These are phyloP conservation scores for Cronartium ribicola DNA, from an alignment of 1,284 basidiomycete genomes.

Conservation along the genomic window DNA sequence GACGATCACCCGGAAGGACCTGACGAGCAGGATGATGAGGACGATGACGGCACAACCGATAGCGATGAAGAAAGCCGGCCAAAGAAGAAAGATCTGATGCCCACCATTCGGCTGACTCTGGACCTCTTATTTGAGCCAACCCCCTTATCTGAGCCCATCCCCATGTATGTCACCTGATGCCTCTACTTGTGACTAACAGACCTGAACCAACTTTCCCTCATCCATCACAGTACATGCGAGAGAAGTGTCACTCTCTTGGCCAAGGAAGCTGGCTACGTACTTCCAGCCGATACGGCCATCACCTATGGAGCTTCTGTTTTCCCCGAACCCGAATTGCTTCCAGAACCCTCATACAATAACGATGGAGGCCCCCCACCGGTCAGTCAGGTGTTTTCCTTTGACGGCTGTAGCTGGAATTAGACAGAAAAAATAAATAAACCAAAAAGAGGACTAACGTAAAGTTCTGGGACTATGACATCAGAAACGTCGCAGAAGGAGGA, in stretches of 20 bases:
- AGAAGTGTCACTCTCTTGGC: constrained; percentile 36
- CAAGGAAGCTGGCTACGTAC: constrained; percentile 32
- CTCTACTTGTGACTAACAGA: not conserved
- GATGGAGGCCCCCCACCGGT: constrained; percentile 54
- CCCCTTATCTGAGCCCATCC: not conserved
- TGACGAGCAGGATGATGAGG: constrained; percentile 24
- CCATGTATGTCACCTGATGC: not conserved
- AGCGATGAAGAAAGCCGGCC: constrained; percentile 20
- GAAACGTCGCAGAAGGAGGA: constrained; percentile 53
- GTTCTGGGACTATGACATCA: constrained; percentile 1
- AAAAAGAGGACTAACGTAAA: constrained; percentile 46
- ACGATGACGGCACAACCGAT: constrained; percentile 25
- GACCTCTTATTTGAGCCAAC: constrained; percentile 7
- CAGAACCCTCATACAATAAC: constrained; percentile 59
- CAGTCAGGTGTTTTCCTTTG: constrained; percentile 20
- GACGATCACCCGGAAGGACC: constrained; percentile 3
- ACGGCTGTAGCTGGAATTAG: constrained; percentile 19
- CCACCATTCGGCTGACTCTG: constrained; percentile 31
- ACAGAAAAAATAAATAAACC: constrained; percentile 58
- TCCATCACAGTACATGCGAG: constrained; percentile 7
- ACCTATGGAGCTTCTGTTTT: constrained; percentile 32
- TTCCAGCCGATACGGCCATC: constrained; percentile 37
- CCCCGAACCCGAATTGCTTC: constrained; percentile 23
- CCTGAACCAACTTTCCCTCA: not conserved
- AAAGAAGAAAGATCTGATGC: constrained; percentile 25